Percentiles rank a stretch among this genome's conserved stretches.
Conservation (phyloP, 2,329 filamentous ascomycete species). For the Grosmannia penicillata region DNA sequence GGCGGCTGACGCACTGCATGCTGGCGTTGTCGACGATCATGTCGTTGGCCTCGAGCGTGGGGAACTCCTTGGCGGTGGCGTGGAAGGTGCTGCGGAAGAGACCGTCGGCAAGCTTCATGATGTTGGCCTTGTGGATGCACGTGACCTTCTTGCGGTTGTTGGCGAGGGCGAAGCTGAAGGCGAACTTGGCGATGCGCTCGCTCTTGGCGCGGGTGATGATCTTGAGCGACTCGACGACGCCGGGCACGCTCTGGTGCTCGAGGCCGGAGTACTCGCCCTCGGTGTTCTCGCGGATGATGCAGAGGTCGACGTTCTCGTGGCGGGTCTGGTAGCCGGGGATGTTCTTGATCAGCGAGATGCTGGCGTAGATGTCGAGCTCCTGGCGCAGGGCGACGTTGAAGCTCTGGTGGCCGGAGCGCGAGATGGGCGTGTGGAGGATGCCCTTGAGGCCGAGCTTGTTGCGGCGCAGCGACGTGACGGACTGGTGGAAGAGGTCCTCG, state of each 20-base stretch:
- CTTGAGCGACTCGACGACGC: slow-evolving; percentile 98
- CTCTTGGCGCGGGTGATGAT: slow-evolving; percentile 99
- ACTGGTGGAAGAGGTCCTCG: slow-evolving; percentile 90
- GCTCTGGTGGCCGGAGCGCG: slow-evolving; percentile 91
- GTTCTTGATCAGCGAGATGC: slow-evolving; percentile 97
- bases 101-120: slow-evolving; percentile 99
- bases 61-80: slow-evolving; percentile 84
- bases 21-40: slow-evolving; percentile 99
- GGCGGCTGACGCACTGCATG: slow-evolving; percentile 94
- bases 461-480: slow-evolving; percentile 85
- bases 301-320: slow-evolving; percentile 93
- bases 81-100: slow-evolving; percentile 98
- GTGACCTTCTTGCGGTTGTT: slow-evolving; percentile 99
- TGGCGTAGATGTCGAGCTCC: slow-evolving; percentile 98
- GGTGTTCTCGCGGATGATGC: slow-evolving; percentile 99
- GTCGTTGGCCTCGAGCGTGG: slow-evolving; percentile 89
- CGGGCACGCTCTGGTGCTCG: slow-evolving; percentile 92
- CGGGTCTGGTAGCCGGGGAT: slow-evolving; percentile 96
- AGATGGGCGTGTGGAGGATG: slow-evolving; percentile 94
- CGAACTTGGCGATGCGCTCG: slow-evolving; percentile 98
- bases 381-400: slow-evolving; percentile 99
- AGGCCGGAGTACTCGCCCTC: slow-evolving; percentile 99
- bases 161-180: slow-evolving; percentile 92
- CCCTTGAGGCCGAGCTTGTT: slow-evolving; percentile 99
- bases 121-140: slow-evolving; percentile 99